Evolutionary conservation across 2,329 filamentous ascomycete genomes (phyloP), one percentile per base, ranked within the genome.

Genomic region (Paecilomyces formosus): DNA sequence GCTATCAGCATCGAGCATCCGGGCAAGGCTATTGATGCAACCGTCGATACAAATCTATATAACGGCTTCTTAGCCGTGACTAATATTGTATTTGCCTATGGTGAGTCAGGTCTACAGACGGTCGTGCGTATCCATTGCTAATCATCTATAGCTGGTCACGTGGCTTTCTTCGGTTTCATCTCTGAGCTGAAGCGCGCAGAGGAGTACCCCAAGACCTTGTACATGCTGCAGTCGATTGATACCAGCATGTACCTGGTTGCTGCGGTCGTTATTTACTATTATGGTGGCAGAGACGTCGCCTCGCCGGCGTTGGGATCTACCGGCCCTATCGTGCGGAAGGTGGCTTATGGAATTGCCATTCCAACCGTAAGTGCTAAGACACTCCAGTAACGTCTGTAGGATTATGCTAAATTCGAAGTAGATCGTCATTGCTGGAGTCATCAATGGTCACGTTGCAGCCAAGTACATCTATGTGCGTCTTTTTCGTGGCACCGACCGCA

Each of bases 1-100:
- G 85, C 80, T 7, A 83, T 88, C 4, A 86, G 84, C 3, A 72
- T 88, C 55, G 65, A 71, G 45, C 75, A 77, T 53, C 77, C 78
- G 15, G 74, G 76, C 22, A 66, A 64, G 6, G 64, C 66, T 7
- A 68, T 78, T 45, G 64, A 73, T 18, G 72, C 74, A 21, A 71
- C 74, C 13, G 71, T 73, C 21, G 62, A 77, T 3, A 70, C 82
- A 1, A 73, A 73, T 33, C 77, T 88, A 45, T 76, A 78, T 53
- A 77, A 82, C 52, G 84, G 77, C 21, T 87, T 88, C 67, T 78
- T 84, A 13, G 81, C 84, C 18, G 79, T 88, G 53, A 80, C 78
- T 66, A 89, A 89, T 74, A 90, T 91, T 56, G 79, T 89, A 60
- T 85, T 90, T 60, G 87, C 88, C 58, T 91, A 87, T 75, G 79